Base-by-base conservation (phyloP, 306 rosid genomes). In the Styphnolobium japonicum region DNA sequence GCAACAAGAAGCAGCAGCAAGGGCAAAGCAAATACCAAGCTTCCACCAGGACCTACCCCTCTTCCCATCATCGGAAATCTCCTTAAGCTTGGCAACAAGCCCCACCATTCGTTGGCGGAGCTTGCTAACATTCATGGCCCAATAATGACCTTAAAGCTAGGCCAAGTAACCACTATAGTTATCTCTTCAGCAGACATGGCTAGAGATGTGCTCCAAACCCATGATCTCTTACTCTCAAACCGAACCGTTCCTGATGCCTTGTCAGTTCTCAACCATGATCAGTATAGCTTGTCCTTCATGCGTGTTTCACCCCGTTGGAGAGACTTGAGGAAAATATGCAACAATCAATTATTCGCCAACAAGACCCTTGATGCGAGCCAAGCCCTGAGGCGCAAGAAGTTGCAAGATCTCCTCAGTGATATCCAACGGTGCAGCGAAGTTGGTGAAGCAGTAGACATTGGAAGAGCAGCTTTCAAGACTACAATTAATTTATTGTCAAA, bases 1-100 rank as follows among this genome's bases (percentile, higher is more conserved):
- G 14, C 49, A 19, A 34, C 15, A 14, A 48, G 1, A n/a, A 29
- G 5, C 10, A 14, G 45, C 4, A 53, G 10, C 7, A 19, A 22
- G 36, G 8, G 11, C 6, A 79, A 45, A 40, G 36, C 9, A 10
- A 37, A 7, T 10, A 49, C 2, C 1, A 82, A 76, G 16, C 88
- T 84, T 48, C 94, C 90, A 16, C 92, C 94, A 0, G 92, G 94
- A 0, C 92, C 90, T 0, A 19, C 39, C 36, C 88, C 79, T 19
- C 70, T 81, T 33, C 80, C 80, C n/a, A 55, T 81, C 1, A 42
- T 81, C 0, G 84, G 80, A 2, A 73, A 81, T 42, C 84, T 81
- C 7, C 7, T 52, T 0, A 0, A 65, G 3, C 63, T 74, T 0
- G 76, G 84, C 2, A 66, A 55, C 23, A 73, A 43, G 11, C 84